These are phyloP conservation scores for Leptographium galeiforme DNA, from an alignment of 2,329 filamentous ascomycete species.

Conservation along the genomic window DNA sequence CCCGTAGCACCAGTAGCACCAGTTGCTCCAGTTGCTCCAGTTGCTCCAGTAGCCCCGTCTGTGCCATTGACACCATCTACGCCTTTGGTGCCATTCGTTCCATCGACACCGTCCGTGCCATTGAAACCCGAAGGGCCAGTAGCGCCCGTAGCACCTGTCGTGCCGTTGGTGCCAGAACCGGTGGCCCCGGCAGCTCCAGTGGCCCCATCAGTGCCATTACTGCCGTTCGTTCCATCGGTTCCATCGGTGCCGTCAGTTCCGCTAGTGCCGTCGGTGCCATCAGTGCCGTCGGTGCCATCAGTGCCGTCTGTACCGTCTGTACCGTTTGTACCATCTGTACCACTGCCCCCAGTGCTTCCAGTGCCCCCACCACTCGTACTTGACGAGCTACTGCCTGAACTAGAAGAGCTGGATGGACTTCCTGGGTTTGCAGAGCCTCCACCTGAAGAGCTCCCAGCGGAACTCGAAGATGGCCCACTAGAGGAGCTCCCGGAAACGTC, in stretches of 20 bases:
- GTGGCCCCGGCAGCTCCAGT: background rate
- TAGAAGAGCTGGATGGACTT: background rate
- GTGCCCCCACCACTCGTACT: background rate
- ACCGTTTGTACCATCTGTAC: background rate
- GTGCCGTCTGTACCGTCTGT: background rate
- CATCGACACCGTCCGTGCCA: background rate
- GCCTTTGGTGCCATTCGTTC: background rate
- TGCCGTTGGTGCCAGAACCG: background rate
- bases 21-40: background rate
- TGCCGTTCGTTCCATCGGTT: background rate
- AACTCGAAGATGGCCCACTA: background rate
- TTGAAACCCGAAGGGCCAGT: background rate
- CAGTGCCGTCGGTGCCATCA: background rate
- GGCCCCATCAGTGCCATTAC: background rate
- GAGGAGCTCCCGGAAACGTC: no score
- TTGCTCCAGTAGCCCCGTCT: background rate
- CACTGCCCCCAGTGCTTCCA: background rate
- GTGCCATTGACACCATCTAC: background rate
- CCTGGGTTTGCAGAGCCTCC: background rate
- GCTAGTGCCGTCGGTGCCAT: background rate
- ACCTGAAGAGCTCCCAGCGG: background rate
- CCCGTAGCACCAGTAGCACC: background rate
- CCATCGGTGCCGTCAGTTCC: background rate
- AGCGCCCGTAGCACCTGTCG: background rate
- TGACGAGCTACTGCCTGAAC: background rate